These are phyloP conservation scores for Malus hybrid DNA, from an alignment of 331 rosid genomes.

Conservation along the genomic window DNA sequence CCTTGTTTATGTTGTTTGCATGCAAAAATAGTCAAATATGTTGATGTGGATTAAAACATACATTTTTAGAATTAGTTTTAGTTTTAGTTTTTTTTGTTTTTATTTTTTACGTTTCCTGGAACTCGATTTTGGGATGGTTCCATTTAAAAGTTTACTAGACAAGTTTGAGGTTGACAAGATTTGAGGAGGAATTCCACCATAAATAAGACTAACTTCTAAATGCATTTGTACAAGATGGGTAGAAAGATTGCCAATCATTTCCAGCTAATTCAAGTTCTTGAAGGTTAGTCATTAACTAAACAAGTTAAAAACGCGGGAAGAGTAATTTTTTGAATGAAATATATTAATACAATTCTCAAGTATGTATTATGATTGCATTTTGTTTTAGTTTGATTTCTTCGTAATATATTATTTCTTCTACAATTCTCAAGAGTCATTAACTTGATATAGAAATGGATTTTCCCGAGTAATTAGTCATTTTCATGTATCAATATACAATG, in stretches of 20 bases:
- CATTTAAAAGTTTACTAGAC: conserved; percentile 69
- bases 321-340: conserved; percentile 38
- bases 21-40: no score
- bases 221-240: conserved; percentile 45
- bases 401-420: no score
- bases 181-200: conserved; percentile 68
- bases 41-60: no score
- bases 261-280: conserved; percentile 74
- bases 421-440: no score
- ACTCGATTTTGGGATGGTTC: conserved; percentile 47
- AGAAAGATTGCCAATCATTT: conserved; percentile 63
- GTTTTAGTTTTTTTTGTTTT: no score
- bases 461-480: no score
- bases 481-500: no score
- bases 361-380: conserved; percentile 54
- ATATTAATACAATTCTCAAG: conserved; percentile 11
- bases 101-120: no score
- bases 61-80: no score
- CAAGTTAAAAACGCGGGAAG: conserved; percentile 71
- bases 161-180: conserved; percentile 70
- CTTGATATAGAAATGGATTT: no score
- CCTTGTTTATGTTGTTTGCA: no score
- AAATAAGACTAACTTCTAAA: conserved; percentile 50
- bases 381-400: conserved; percentile 19
- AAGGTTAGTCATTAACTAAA: conserved; percentile 41